A percentile compares a stretch with the other conserved stretches of the same genome.
Evolutionary conservation across 1,284 basidiomycete species (phyloP).

Genomic region (Ceratobasidium sp.): DNA sequence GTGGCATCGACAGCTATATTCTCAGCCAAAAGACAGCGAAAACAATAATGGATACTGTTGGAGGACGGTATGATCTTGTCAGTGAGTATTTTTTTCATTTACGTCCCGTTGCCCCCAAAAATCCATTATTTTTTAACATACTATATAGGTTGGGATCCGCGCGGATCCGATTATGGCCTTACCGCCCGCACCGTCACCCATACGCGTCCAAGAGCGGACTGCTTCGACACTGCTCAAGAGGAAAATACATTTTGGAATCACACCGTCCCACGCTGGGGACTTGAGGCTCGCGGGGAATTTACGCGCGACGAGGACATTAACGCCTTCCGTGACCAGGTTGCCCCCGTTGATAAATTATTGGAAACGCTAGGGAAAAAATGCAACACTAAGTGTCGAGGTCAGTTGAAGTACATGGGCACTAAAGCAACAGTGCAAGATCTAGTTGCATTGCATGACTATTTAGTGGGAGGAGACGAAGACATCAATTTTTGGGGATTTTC

Average conservation of each 20-base stretch:
- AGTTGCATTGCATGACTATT: constrained; percentile 22
- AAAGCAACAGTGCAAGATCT: constrained; percentile 29
- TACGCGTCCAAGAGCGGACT: neutral
- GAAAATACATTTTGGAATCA: constrained; percentile 15
- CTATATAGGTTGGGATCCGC: constrained; percentile 35
- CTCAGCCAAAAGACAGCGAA: neutral
- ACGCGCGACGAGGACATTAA: neutral
- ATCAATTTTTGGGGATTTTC: constrained; percentile 42
- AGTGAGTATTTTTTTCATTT: constrained; percentile 12
- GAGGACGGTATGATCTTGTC: constrained; percentile 22
- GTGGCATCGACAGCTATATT: neutral
- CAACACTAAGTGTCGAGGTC: neutral
- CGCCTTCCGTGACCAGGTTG: constrained; percentile 18
- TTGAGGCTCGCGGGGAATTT: constrained; percentile 18
- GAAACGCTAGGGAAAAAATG: constrained; percentile 13
- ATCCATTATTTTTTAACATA: no score
- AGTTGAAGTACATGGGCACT: neutral
- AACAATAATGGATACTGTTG: neutral
- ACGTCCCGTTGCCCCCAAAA: no score
- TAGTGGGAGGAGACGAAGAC: neutral
- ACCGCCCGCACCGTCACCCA: neutral
- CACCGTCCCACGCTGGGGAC: constrained; percentile 8
- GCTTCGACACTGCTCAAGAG: constrained; percentile 1
- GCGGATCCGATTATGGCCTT: no score
- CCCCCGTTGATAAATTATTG: constrained; percentile 11